Evolutionary conservation across 2,329 filamentous ascomycete genomes (phyloP), one percentile per base, ranked within the genome.

Genomic region (Colletotrichum plurivorum): DNA sequence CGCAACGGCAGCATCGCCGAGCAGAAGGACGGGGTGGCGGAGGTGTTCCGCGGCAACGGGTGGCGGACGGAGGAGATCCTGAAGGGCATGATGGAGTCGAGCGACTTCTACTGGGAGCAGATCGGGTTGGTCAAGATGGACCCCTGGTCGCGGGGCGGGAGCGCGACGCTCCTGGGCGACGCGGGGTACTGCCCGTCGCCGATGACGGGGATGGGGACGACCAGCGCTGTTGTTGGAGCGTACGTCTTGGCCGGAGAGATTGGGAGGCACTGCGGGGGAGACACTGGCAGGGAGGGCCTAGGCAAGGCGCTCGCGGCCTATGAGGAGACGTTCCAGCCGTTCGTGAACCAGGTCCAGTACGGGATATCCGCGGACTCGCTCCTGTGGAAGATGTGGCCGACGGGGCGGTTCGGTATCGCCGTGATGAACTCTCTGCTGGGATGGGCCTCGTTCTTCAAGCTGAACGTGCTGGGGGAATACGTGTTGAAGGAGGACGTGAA

Each of bases 191-290:
- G 82, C 36, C 85, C 86, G 0, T 80, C 83, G 0, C 81, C 84
- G 4, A 46, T 62, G 5, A 85, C 83, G 0, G 88, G 88, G 0
- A 83, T 86, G 79, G 87, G 87, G 0, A 88, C 86, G 0, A 84
- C 83, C 1, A 71, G 79, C 0, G 82, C 83, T 0, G 72, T 90
- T 0, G 74, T 85, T 0, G 84, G 84, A 0, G 85, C 87, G 1
- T 90, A 90, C 73, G 76, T 88, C 3, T 78, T 91, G 5, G 88
- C 88, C 0, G 88, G 88, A 2, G 88, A 88, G 76, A 75, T 87
- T 18, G 74, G 75, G 25, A 74, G 73, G 31, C 73, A 78, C 36
- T 71, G 71, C 10, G 16, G 75, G 4, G 6, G 52, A 2, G 53
- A 53, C 6, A 71, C 74, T 15, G 71, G 82, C 1, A 18, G 25